Evolutionary conservation across 352 stramenopile species (phyloP).

Genomic region (Phytophthora fragariaefolia): DNA sequence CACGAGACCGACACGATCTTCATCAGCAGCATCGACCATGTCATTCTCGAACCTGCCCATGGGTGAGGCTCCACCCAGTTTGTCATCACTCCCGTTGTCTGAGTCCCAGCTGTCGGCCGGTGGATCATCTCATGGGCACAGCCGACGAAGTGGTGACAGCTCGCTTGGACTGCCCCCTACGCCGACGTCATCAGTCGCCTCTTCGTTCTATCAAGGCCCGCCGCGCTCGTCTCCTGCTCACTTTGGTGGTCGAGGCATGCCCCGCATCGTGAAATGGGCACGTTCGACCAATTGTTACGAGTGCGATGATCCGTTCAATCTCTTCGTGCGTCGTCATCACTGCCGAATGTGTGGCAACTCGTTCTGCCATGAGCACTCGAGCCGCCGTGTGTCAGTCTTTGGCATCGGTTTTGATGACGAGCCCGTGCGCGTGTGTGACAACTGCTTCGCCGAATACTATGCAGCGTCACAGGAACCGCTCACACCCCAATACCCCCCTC

Average conservation of each 20-base stretch:
- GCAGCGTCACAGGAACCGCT: constrained; percentile 41
- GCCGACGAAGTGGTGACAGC: constrained; percentile 27
- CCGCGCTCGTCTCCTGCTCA: constrained; percentile 33
- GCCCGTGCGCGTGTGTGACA: constrained; percentile 85
- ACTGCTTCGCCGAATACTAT: constrained; percentile 86
- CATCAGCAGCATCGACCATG: constrained; percentile 63
- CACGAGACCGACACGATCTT: constrained; percentile 69
- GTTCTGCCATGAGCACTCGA: constrained; percentile 90
- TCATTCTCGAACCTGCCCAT: constrained; percentile 48
- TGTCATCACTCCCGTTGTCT: constrained; percentile 49
- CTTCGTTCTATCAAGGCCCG: constrained; percentile 44
- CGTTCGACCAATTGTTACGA: constrained; percentile 85
- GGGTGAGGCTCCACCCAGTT: constrained; percentile 42
- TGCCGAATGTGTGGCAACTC: constrained; percentile 90
- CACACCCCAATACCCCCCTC: constrained; percentile 23
- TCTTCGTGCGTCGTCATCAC: constrained; percentile 86
- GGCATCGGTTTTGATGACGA: constrained; percentile 86
- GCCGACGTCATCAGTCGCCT: constrained; percentile 37
- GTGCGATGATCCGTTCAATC: constrained; percentile 82
- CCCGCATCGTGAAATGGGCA: constrained; percentile 83
- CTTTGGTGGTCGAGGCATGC: constrained; percentile 44
- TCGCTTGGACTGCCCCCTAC: constrained; percentile 41
- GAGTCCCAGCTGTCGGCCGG: constrained; percentile 49
- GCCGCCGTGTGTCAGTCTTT: constrained; percentile 69
- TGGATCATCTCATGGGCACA: constrained; percentile 39